These are phyloP conservation scores for Erodium texanum DNA, from an alignment of 441 rosid genomes.

Conservation along the genomic window DNA sequence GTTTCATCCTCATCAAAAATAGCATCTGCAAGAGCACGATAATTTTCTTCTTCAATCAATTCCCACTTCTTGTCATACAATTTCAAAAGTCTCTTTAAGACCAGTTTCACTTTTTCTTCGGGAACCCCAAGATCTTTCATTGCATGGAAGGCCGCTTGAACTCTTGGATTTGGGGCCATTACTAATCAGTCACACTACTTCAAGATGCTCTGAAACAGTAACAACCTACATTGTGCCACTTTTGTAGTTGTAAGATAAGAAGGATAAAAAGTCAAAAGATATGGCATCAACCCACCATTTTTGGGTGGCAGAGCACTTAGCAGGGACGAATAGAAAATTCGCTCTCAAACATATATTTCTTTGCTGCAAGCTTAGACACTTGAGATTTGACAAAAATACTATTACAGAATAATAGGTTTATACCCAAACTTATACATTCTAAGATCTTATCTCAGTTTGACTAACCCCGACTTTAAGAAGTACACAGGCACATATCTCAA, in stretches of 20 bases:
- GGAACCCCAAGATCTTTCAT: neutral
- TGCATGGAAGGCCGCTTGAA: conserved; percentile 1
- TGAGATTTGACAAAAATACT: neutral
- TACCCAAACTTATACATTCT: neutral
- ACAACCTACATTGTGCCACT: neutral
- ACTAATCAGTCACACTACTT: neutral
- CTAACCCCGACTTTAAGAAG: neutral
- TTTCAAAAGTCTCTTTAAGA: conserved; percentile 6
- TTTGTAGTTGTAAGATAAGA: neutral
- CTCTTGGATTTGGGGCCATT: conserved; percentile 5
- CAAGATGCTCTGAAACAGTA: neutral
- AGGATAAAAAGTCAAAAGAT: neutral
- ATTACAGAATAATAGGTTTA: neutral
- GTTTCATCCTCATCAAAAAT: conserved; percentile 2
- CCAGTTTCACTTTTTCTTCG: neutral
- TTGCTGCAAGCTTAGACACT: neutral
- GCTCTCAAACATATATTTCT: neutral
- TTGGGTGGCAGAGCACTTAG: neutral
- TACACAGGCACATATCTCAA: neutral
- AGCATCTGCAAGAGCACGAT: conserved; percentile 6
- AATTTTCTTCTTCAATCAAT: conserved; percentile 3
- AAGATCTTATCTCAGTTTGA: too few relatives aligned
- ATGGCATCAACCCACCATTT: neutral
- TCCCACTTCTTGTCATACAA: conserved; percentile 6
- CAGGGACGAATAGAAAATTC: neutral